Conservation (phyloP, 2,329 filamentous ascomycete genomes). For the Penicillium freii region DNA sequence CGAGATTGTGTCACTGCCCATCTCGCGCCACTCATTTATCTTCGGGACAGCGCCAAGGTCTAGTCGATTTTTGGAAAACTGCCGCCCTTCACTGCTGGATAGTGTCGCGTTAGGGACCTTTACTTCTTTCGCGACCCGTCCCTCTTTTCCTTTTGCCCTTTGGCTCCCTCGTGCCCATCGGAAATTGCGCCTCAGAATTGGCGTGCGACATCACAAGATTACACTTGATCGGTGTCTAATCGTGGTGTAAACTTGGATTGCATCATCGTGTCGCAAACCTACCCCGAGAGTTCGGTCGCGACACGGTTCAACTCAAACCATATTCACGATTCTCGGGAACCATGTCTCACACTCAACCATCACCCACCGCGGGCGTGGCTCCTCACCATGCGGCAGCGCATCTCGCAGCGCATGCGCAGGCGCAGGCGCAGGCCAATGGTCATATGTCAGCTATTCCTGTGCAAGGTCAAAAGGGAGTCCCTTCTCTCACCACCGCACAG, state of each 20-base stretch:
- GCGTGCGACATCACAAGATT: not conserved
- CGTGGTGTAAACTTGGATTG: constrained; percentile 20
- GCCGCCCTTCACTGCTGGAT: constrained; percentile 6
- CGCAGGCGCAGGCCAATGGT: constrained; percentile 40
- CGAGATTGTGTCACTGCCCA: constrained; percentile 7
- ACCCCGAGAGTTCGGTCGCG: constrained; percentile 14
- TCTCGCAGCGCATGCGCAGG: constrained; percentile 30
- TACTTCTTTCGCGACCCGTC: not conserved
- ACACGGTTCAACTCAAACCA: constrained; percentile 19
- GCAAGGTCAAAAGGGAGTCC: constrained; percentile 56
- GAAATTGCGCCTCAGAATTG: not conserved
- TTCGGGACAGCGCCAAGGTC: constrained; percentile 3
- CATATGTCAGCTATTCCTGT: constrained; percentile 58
- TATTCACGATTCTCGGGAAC: constrained; percentile 17
- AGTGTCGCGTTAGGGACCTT: constrained; percentile 9
- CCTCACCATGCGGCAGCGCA: constrained; percentile 53
- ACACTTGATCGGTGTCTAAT: not conserved
- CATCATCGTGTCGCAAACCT: constrained; percentile 35
- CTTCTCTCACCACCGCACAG: constrained; percentile 65
- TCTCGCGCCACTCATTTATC: constrained; percentile 8
- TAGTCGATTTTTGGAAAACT: constrained; percentile 2
- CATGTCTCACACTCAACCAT: constrained; percentile 78
- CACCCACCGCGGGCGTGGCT: constrained; percentile 71
- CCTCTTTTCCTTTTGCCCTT: not conserved
- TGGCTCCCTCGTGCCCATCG: not conserved